Evolutionary conservation across 768 basidiomycete genomes (phyloP).

Genomic region (Auricularia sp.): DNA sequence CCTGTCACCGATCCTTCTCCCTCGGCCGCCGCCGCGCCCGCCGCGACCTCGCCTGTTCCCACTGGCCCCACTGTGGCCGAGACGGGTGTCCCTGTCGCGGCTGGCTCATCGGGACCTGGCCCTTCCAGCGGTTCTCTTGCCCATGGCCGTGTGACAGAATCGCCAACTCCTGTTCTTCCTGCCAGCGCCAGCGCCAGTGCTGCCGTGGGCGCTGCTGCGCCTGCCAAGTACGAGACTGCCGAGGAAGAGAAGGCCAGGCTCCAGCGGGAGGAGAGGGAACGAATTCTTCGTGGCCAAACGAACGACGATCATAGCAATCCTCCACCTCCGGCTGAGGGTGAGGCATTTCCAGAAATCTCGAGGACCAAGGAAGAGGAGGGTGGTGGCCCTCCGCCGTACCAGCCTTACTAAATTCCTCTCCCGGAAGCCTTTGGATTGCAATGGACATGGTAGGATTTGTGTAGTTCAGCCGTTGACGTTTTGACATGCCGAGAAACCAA

Average conservation of each 20-base stretch:
- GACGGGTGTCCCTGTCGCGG: slow-evolving; percentile 61
- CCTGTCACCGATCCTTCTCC: slow-evolving; percentile 19
- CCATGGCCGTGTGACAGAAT: slow-evolving; percentile 10
- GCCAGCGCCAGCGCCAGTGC: slow-evolving; percentile 7
- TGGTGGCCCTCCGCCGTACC: background rate
- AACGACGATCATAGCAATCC: background rate
- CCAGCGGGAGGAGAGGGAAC: slow-evolving; percentile 57
- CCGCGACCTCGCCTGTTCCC: background rate
- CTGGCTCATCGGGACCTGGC: slow-evolving; percentile 50
- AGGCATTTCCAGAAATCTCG: background rate
- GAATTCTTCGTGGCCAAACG: slow-evolving; percentile 21
- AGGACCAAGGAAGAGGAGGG: background rate
- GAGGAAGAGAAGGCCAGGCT: slow-evolving; percentile 62
- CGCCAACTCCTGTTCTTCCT: slow-evolving; percentile 29
- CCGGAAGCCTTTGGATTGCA: background rate
- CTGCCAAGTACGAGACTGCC: slow-evolving; percentile 36
- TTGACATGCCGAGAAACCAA: background rate
- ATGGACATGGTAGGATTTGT: background rate
- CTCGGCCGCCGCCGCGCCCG: background rate
- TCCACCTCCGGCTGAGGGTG: background rate
- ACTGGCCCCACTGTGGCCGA: slow-evolving; percentile 61
- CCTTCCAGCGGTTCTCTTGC: slow-evolving; percentile 52
- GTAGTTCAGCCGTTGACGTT: background rate
- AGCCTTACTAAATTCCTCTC: background rate
- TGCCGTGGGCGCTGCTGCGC: slow-evolving; percentile 13